Percentiles rank a stretch among this genome's conserved stretches.
phyloP scores from a whole-genome alignment of 768 basidiomycete species.

The Kwoniella bestiolae region DNA sequence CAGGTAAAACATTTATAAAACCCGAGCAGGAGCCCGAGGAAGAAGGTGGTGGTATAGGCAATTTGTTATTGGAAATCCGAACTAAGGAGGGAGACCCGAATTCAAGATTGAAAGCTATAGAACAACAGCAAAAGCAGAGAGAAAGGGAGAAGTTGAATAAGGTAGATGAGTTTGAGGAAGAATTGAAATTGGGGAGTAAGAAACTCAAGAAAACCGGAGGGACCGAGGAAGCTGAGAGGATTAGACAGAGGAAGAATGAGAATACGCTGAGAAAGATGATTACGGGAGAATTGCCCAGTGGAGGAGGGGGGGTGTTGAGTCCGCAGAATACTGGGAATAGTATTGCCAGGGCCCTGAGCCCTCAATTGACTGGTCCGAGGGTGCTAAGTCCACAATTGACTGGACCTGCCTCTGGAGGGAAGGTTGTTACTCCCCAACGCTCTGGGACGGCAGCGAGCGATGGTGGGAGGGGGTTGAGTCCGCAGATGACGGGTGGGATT shows the following conservation, averaged over 20 bases:
- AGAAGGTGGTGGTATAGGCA: constrained; percentile 66
- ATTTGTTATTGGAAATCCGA: constrained; percentile 77
- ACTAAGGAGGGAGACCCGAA: constrained; percentile 81
- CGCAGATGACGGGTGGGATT: constrained; percentile 26
- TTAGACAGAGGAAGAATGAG: constrained; percentile 82
- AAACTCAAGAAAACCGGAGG: constrained; percentile 95
- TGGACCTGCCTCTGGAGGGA: background rate
- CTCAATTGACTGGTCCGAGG: constrained; percentile 12
- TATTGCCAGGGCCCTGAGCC: constrained; percentile 6
- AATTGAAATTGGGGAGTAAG: constrained; percentile 77
- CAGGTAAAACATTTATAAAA: constrained; percentile 58
- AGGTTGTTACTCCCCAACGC: constrained; percentile 4
- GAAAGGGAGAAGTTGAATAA: constrained; percentile 72
- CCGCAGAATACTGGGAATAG: constrained; percentile 32
- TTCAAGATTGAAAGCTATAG: constrained; percentile 87
- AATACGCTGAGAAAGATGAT: constrained; percentile 90
- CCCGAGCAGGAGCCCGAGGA: constrained; percentile 66
- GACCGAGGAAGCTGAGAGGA: constrained; percentile 84
- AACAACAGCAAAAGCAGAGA: constrained; percentile 77
- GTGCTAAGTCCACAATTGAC: constrained; percentile 18
- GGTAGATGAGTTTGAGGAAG: constrained; percentile 75
- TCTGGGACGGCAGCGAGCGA: constrained; percentile 1
- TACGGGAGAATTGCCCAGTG: constrained; percentile 10
- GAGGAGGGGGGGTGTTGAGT: constrained; percentile 17
- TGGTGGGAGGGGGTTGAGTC: constrained; percentile 18